Percentiles rank a stretch among this genome's conserved stretches.
These are phyloP conservation scores for Ceratonia siliqua DNA, from an alignment of 306 rosid genomes.

Conservation along the genomic window DNA sequence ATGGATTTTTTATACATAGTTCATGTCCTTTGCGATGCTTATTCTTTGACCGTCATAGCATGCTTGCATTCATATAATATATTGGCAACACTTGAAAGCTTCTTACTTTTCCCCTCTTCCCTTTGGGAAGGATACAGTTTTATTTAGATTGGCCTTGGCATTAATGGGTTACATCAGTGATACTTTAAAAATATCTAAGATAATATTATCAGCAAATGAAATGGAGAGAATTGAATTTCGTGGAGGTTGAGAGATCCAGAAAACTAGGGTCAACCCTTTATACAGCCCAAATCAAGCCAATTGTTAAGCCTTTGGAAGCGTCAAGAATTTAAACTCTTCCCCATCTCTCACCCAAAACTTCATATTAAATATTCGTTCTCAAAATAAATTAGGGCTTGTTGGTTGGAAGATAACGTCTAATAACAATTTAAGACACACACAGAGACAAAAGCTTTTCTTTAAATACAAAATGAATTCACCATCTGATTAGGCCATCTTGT, in stretches of 20 bases:
- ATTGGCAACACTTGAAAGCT: background rate
- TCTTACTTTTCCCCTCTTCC: background rate
- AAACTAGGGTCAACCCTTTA: conserved; percentile 32
- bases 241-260: conserved; percentile 32
- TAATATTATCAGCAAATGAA: background rate
- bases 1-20: too few relatives aligned
- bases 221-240: background rate
- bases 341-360: background rate
- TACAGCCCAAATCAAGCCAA: background rate
- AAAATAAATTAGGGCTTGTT: background rate
- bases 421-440: background rate
- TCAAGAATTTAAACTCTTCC: background rate
- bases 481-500: background rate
- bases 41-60: too few relatives aligned
- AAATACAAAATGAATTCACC: conserved; percentile 16
- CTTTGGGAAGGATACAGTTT: background rate
- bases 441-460: background rate
- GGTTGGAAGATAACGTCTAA: conserved; percentile 13
- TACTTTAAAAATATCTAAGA: background rate
- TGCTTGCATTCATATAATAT: too few relatives aligned
- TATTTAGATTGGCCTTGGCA: background rate
- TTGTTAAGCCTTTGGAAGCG: conserved; percentile 13
- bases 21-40: too few relatives aligned
- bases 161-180: background rate
- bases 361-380: background rate